Percentiles rank a stretch among this genome's conserved stretches.
Evolutionary conservation across 1,284 basidiomycete genomes (phyloP).

Genomic region (Malassezia nana): DNA sequence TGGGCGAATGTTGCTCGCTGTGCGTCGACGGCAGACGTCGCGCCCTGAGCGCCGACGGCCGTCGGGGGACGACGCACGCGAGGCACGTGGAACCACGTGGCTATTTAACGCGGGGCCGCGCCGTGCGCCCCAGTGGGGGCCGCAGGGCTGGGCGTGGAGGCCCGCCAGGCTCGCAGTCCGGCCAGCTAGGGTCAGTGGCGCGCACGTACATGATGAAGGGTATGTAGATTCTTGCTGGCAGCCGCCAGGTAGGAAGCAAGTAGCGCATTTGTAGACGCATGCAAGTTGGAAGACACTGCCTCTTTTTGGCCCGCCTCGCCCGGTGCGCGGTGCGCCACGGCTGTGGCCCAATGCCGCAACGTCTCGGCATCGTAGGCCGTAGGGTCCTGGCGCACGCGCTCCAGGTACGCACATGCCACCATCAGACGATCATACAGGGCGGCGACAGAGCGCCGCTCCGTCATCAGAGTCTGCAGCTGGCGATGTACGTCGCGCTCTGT

Average conservation of each 20-base stretch:
- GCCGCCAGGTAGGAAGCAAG: conserved; percentile 74
- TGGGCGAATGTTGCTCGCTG: neutral
- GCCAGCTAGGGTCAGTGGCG: conserved; percentile 6
- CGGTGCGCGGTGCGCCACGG: conserved; percentile 55
- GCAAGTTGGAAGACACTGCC: neutral
- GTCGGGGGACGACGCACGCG: neutral
- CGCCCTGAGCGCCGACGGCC: neutral
- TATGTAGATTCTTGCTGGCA: conserved; percentile 72
- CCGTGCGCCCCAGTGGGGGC: neutral
- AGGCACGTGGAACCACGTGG: conserved; percentile 16
- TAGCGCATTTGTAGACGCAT: conserved; percentile 59
- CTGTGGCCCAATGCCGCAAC: conserved; percentile 69
- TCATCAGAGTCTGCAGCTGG: conserved; percentile 74
- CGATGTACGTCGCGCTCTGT: neutral
- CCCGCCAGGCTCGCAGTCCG: too few species aligned
- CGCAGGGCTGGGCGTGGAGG: too few species aligned
- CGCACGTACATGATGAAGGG: conserved; percentile 65
- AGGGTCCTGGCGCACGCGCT: neutral
- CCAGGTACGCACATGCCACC: conserved; percentile 63
- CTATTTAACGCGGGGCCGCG: conserved; percentile 3
- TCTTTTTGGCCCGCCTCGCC: neutral
- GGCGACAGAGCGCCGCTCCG: conserved; percentile 81
- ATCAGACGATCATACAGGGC: conserved; percentile 83
- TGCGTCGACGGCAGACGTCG: neutral
- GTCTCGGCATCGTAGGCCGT: conserved; percentile 53